phyloP scores from a whole-genome alignment of 2,329 filamentous ascomycete species.

The Chrysosporium queenslandicum region DNA sequence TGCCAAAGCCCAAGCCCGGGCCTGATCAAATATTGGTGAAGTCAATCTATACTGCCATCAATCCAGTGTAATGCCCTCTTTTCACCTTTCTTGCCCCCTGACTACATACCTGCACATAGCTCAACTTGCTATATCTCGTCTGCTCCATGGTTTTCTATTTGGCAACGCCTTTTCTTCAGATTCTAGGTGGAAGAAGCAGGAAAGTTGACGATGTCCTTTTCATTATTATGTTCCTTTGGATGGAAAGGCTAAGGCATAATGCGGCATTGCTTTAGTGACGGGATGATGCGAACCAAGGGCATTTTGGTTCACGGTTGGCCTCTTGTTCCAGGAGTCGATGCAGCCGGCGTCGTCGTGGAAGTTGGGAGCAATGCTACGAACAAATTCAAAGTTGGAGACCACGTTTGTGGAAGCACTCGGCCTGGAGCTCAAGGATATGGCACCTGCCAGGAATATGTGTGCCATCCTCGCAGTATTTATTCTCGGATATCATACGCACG shows the following conservation, averaged over 20 bases:
- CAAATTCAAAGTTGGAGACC: conserved; percentile 25
- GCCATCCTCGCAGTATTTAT: neutral
- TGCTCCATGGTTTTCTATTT: too few species aligned
- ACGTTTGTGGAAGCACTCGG: conserved; percentile 30
- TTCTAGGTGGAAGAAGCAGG: too few species aligned
- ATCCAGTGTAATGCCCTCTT: conserved; percentile 19
- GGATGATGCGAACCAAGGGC: conserved; percentile 22
- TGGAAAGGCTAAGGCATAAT: conserved; percentile 1
- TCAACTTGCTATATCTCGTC: too few species aligned
- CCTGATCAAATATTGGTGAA: conserved; percentile 16
- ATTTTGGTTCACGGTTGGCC: conserved; percentile 27
- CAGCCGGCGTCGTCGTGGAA: conserved; percentile 13
- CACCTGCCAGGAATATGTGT: conserved; percentile 31
- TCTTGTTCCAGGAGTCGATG: conserved; percentile 18
- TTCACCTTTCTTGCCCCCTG: too few species aligned
- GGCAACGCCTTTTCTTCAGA: too few species aligned
- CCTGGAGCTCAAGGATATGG: conserved; percentile 23
- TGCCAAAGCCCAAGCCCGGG: conserved; percentile 10
- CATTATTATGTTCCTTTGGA: neutral
- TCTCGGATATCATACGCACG: neutral
- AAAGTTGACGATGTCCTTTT: too few species aligned
- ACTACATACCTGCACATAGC: too few species aligned
- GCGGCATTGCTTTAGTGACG: conserved; percentile 19
- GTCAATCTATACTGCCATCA: conserved; percentile 19
- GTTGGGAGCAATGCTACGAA: conserved; percentile 8